Evolutionary conservation across 2,329 filamentous ascomycete species (phyloP), one percentile per base, ranked within the genome.

Genomic region (Penicillium paneum): DNA sequence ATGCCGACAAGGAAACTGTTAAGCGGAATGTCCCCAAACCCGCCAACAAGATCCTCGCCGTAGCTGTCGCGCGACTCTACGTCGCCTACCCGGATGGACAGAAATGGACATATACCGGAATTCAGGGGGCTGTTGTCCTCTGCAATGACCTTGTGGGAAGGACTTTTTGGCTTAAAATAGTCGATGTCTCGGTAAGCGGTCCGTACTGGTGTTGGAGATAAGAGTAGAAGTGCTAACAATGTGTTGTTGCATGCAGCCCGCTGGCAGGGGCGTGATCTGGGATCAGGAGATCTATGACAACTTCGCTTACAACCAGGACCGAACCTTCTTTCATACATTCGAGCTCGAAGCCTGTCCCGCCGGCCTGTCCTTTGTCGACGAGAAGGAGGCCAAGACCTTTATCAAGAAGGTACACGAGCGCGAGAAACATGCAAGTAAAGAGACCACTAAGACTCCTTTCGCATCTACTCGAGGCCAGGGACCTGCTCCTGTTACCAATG

Each of bases 261-360:
- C 87, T 47, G 87, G 85, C 69, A 84, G 88, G 70, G 92, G 93
- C 54, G 91, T 97, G 47, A 88, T 97, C 67, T 97, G 91, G 91
- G 92, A 96, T 68, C 93, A 97, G 77, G 94, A 99, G 76, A 91
- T 99, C 66, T 99, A 96, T 77, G 93, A 99, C 65, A 86, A 86
- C 47, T 97, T 96, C 81, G 81, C 82, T 60, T 99, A 97, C 79
- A 96, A 97, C 76, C 93, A 97, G 70, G 94, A 99, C 72, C 87
- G 94, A 58, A 93, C 90, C 56, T 99, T 97, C 77, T 99, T 99
- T 76, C 92, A 97, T 75, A 91, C 90, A 6, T 99, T 99, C 71
- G 94, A 99, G 77, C 83, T 96, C 52, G 92, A 97, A 74, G 86
- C 95, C 60, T 97, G 91, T 67, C 78, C 95, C 57, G 94, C 91